A percentile compares a stretch with the other conserved stretches of the same genome.
phyloP scores from a whole-genome alignment of 2,329 filamentous ascomycete species.

The Triangularia verruculosa region DNA sequence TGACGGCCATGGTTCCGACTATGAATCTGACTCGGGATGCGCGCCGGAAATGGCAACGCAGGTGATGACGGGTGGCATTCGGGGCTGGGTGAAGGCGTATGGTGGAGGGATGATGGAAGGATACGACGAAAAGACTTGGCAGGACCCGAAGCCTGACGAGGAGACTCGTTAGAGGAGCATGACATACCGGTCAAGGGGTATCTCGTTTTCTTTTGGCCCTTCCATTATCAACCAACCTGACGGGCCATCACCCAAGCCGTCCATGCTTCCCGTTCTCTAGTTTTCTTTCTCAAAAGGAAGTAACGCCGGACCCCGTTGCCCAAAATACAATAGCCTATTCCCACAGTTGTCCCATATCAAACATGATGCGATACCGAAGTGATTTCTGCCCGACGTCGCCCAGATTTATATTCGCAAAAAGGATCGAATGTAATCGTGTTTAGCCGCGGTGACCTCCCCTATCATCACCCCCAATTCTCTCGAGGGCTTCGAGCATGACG shows the following conservation, averaged over 20 bases:
- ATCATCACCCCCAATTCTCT: conserved; percentile 64
- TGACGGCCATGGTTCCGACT: conserved; percentile 25
- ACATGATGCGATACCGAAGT: not conserved
- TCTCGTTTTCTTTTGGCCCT: conserved; percentile 11
- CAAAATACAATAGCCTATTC: conserved; percentile 6
- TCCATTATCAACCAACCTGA: not conserved
- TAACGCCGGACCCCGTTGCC: conserved; percentile 9
- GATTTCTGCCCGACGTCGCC: not conserved
- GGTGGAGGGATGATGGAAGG: conserved; percentile 47
- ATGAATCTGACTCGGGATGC: conserved; percentile 40
- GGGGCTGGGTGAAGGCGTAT: conserved; percentile 52
- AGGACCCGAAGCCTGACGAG: conserved; percentile 11
- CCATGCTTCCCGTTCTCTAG: not conserved
- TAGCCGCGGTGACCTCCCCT: conserved; percentile 35
- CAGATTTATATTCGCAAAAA: not conserved
- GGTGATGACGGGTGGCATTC: conserved; percentile 51
- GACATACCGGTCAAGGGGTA: conserved; percentile 12
- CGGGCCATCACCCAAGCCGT: not conserved
- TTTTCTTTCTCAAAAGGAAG: not conserved
- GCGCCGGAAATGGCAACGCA: not conserved
- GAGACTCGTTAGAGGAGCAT: not conserved
- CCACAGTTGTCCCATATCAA: conserved; percentile 4
- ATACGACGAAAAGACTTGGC: conserved; percentile 46
- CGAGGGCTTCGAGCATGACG: conserved; percentile 88
- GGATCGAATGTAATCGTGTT: not conserved